A percentile compares a stretch with the other conserved stretches of the same genome.
Evolutionary conservation across 2,329 filamentous ascomycete species (phyloP).

Genomic region (Ophiostoma novo-ulmi): DNA sequence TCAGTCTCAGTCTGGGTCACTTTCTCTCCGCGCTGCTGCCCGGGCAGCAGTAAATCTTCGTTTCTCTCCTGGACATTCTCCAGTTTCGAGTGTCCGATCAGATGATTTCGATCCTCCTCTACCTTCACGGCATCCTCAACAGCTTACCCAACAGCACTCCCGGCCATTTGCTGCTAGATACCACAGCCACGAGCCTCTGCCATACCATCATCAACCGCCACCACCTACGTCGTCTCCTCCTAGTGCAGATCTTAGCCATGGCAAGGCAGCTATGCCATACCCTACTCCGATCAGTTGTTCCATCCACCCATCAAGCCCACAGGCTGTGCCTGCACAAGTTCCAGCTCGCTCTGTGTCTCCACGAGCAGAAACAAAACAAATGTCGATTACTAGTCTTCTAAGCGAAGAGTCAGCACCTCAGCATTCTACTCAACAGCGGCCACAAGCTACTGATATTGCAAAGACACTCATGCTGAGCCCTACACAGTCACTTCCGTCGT

Average conservation of each 20-base stretch:
- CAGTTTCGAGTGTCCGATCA: not conserved
- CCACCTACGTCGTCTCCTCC: not conserved
- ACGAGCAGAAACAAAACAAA: slow-evolving; percentile 29
- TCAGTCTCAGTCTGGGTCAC: not conserved
- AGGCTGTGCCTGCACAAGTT: not conserved
- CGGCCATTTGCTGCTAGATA: not conserved
- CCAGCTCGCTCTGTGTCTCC: not conserved
- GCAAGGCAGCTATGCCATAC: not conserved
- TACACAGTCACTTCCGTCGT: slow-evolving; percentile 16
- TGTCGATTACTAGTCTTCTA: slow-evolving; percentile 34
- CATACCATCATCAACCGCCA: not conserved
- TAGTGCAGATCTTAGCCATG: not conserved
- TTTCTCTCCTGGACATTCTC: not conserved
- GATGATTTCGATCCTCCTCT: not conserved
- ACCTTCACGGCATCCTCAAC: not conserved
- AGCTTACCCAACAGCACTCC: not conserved
- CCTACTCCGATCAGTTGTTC: not conserved
- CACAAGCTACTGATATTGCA: not conserved
- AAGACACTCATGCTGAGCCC: not conserved
- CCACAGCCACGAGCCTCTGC: not conserved
- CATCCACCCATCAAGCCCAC: not conserved
- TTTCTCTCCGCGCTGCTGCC: not conserved
- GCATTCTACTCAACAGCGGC: not conserved
- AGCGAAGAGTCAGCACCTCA: slow-evolving; percentile 26
- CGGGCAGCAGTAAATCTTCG: not conserved